Percentiles rank a stretch among this genome's conserved stretches.
Evolutionary conservation across 345 rosid species (phyloP).

Genomic region (Linum usitatissimum): DNA sequence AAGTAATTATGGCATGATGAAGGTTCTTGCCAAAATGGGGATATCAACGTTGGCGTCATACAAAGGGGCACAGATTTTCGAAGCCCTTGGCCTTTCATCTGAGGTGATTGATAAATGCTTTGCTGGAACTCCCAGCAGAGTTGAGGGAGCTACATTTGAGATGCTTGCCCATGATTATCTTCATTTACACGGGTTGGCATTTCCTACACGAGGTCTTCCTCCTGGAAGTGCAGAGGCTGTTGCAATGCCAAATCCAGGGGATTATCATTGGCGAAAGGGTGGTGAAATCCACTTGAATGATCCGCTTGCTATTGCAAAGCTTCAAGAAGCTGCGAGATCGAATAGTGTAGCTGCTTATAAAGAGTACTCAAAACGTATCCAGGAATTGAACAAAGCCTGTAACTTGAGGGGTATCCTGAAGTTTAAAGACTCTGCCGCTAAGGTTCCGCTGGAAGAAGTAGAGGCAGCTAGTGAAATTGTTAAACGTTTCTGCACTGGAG

Average conservation of each 20-base stretch:
- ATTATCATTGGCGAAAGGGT: constrained; percentile 95
- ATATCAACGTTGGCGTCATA: constrained; percentile 96
- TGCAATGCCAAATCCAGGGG: constrained; percentile 90
- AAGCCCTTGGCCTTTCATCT: constrained; percentile 93
- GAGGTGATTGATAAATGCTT: constrained; percentile 96
- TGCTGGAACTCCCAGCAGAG: constrained; percentile 98
- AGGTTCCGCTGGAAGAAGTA: constrained; percentile 72
- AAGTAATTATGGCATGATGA: constrained; percentile 99
- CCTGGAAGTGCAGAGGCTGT: constrained; percentile 97
- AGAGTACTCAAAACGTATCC: constrained; percentile 84
- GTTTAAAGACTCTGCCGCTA: constrained; percentile 55
- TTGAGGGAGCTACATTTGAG: constrained; percentile 98
- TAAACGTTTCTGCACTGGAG: constrained; percentile 95
- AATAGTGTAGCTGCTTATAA: constrained; percentile 92
- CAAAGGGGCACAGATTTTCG: constrained; percentile 99
- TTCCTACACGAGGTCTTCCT: constrained; percentile 56
- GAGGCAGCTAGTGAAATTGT: constrained; percentile 98
- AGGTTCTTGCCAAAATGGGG: constrained; percentile 99
- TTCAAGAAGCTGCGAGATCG: constrained; percentile 88
- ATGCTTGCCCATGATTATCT: constrained; percentile 87
- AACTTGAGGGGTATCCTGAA: constrained; percentile 90
- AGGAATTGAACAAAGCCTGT: constrained; percentile 79
- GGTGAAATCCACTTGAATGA: constrained; percentile 98
- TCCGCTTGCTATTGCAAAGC: constrained; percentile 89
- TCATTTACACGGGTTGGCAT: constrained; percentile 79